Evolutionary conservation across 148 eudicot species (phyloP).

Genomic region (Rhododendron ferrugineum): DNA sequence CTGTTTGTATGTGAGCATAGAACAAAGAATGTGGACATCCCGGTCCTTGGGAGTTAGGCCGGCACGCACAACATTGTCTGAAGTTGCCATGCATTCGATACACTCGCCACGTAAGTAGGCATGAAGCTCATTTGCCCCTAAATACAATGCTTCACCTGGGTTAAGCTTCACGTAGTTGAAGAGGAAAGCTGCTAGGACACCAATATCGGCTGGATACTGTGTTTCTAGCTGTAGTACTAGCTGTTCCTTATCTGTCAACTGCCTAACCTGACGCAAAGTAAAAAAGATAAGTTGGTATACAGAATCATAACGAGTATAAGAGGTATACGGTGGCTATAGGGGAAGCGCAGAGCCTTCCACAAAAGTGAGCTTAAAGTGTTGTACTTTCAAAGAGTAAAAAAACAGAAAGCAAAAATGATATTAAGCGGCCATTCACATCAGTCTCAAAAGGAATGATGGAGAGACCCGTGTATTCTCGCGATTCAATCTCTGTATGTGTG

Average conservation of each 20-base stretch:
- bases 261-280: constrained; percentile 25
- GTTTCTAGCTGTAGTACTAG: constrained; percentile 63
- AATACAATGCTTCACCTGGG: constrained; percentile 78
- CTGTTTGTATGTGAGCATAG: constrained; percentile 95
- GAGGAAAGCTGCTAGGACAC: constrained; percentile 72
- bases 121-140: constrained; percentile 94
- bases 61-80: constrained; percentile 96
- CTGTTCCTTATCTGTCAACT: constrained; percentile 70
- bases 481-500: not conserved
- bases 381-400: not conserved
- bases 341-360: not conserved
- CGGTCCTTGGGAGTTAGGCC: constrained; percentile 84
- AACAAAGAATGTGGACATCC: constrained; percentile 72
- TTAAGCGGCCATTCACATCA: not conserved
- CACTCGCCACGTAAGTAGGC: constrained; percentile 89
- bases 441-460: not conserved
- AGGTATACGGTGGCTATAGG: not conserved
- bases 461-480: not conserved
- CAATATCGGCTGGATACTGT: constrained; percentile 79
- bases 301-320: not conserved
- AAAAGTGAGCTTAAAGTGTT: not conserved
- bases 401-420: not conserved
- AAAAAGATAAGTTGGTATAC: not conserved
- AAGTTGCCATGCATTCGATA: constrained; percentile 94
- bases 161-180: constrained; percentile 75